Evolutionary conservation across 2,329 filamentous ascomycete species (phyloP), one percentile per base, ranked within the genome.

Genomic region (Aureobasidium pullulans): DNA sequence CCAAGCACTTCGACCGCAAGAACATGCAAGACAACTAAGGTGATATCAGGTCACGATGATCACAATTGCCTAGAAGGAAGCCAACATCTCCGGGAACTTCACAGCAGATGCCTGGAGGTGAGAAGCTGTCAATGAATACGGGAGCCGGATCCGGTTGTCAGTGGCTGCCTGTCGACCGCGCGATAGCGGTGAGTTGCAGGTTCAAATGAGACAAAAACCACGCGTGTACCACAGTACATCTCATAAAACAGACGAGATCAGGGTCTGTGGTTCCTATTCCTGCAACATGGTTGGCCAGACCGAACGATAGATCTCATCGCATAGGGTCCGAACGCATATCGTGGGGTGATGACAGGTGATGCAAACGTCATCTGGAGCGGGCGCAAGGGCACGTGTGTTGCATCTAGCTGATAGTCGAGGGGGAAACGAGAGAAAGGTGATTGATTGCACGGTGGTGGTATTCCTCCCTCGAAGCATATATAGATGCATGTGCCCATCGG

Each of bases 341-440:
- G 36, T 57, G 54, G 54, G 54, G 54, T 57, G 54, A 57, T 57
- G 54, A 57, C 54, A 57, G 54, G 54, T 57, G 54, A 57, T 40
- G 32, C n/a, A 6, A 28, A 48, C 54, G 43, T 57, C 32, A 48
- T 46, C 16, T 36, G 8, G 50, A 28, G 48, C 34, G 36, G 28
- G 40, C 23, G 11, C n/a, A 13, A 34, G 42, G 50, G 15, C 36
- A 31, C 43, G 42, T 57, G 34, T 39, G 43, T 11, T 46, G 40
- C 10, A 39, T 43, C 9, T 36, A 34, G n/a, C 29, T 43, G 15
- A 40, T 6, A 32, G 37, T 31, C 15, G 23, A 53, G 36, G 23
- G 44, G 36, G 29, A 15, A 23, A 11, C 6, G 28, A 11, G 46
- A 43, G 39, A 19, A 15, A 34, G 10, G 39, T 19, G 29, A 15